Evolutionary conservation across 805 yeast genomes (phyloP).

Genomic region (Scheffersomyces lignosus): DNA sequence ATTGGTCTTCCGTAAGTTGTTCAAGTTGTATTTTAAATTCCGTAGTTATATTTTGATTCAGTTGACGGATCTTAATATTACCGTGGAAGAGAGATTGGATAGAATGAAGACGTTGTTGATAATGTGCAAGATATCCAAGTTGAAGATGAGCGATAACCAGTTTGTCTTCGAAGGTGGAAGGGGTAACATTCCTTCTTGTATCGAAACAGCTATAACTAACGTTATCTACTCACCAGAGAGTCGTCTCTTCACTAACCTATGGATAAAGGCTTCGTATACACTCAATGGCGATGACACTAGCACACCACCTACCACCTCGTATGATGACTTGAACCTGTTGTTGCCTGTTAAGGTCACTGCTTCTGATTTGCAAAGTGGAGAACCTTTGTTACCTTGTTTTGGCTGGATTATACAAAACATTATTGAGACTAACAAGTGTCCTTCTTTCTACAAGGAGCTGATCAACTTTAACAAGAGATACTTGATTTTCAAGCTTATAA

Average conservation of each 20-base stretch:
- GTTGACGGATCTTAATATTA: slow-evolving; percentile 60
- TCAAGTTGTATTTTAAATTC: slow-evolving; percentile 67
- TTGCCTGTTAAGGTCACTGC: slow-evolving; percentile 28
- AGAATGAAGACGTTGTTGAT: slow-evolving; percentile 69
- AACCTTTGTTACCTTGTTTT: slow-evolving; percentile 74
- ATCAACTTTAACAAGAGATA: slow-evolving; percentile 80
- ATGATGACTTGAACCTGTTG: slow-evolving; percentile 30
- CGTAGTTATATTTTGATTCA: slow-evolving; percentile 64
- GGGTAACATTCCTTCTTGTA: slow-evolving; percentile 66
- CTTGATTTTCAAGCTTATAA: slow-evolving; percentile 37
- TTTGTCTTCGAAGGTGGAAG: slow-evolving; percentile 40
- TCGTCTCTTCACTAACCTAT: slow-evolving; percentile 62
- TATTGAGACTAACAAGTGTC: slow-evolving; percentile 61
- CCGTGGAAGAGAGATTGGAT: slow-evolving; percentile 58
- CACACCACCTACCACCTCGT: slow-evolving; percentile 6
- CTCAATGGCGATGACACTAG: slow-evolving; percentile 17
- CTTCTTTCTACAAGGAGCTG: slow-evolving; percentile 68
- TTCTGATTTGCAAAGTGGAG: slow-evolving; percentile 28
- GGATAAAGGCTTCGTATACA: slow-evolving; percentile 59
- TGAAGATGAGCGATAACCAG: slow-evolving; percentile 60
- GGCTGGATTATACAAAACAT: slow-evolving; percentile 89
- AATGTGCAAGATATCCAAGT: slow-evolving; percentile 61
- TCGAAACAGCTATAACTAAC: slow-evolving; percentile 75
- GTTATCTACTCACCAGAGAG: slow-evolving; percentile 82
- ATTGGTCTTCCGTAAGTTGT: slow-evolving; percentile 60